phyloP scores from a whole-genome alignment of 768 basidiomycete genomes.

The Boletus reticulatus region DNA sequence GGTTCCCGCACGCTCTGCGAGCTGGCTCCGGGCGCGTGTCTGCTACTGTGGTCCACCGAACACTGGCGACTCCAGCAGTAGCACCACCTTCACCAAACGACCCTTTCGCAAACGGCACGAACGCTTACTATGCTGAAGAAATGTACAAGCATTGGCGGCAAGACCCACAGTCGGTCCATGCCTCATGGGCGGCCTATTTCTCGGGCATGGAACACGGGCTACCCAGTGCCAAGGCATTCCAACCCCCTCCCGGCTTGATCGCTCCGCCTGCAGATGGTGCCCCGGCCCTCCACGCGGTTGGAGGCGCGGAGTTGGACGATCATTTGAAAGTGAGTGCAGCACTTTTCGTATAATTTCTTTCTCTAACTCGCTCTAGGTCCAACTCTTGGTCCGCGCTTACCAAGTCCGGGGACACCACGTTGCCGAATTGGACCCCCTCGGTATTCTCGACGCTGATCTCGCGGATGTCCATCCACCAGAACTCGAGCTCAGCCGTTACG shows the following conservation, averaged over 20 bases:
- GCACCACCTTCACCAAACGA: slow-evolving; percentile 72
- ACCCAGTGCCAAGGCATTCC: slow-evolving; percentile 75
- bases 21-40: slow-evolving; percentile 16
- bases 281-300: slow-evolving; percentile 65
- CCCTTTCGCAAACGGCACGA: slow-evolving; percentile 90
- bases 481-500: slow-evolving; percentile 90
- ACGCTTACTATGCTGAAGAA: slow-evolving; percentile 93
- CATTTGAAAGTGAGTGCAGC: slow-evolving; percentile 77
- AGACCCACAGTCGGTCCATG: slow-evolving; percentile 90
- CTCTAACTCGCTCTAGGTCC: slow-evolving; percentile 55
- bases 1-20: slow-evolving; percentile 32
- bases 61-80: slow-evolving; percentile 48
- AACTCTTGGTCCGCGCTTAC: slow-evolving; percentile 96
- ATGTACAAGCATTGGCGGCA: slow-evolving; percentile 93
- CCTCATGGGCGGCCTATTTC: slow-evolving; percentile 95
- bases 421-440: slow-evolving; percentile 93
- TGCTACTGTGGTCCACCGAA: slow-evolving; percentile 25
- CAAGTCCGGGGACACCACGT: slow-evolving; percentile 98
- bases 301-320: slow-evolving; percentile 81
- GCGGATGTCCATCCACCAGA: slow-evolving; percentile 78
- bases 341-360: background rate
- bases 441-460: slow-evolving; percentile 88
- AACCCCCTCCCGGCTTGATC: slow-evolving; percentile 73
- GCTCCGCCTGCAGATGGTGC: slow-evolving; percentile 76
- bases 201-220: slow-evolving; percentile 89